A percentile compares a stretch with the other conserved stretches of the same genome.
Evolutionary conservation across 331 rosid species (phyloP).

Genomic region (Arachis monticola): DNA sequence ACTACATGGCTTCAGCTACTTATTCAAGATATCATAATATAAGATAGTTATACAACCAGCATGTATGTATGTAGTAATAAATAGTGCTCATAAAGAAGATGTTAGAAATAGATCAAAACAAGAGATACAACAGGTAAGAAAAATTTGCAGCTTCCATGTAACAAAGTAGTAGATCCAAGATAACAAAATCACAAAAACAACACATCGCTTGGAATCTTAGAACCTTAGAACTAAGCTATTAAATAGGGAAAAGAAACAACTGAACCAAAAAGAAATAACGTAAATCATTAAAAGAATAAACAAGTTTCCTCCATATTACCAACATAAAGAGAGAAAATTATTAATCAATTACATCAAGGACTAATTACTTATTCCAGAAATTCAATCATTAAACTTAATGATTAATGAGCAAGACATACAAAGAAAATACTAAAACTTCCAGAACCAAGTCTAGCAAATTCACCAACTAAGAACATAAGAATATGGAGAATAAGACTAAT

Average conservation of each 20-base stretch:
- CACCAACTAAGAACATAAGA: no score
- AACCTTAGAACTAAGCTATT: background rate
- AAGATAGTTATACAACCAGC: constrained; percentile 18
- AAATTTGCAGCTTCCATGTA: no score
- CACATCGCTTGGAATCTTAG: constrained; percentile 16
- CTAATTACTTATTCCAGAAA: constrained; percentile 1
- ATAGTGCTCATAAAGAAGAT: background rate
- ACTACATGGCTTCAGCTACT: constrained; percentile 3
- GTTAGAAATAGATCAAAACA: background rate
- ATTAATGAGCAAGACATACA: no score
- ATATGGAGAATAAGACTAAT: no score
- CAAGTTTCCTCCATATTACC: background rate
- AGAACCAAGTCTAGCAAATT: no score
- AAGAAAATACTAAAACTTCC: no score
- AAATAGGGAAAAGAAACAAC: background rate
- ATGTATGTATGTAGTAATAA: background rate
- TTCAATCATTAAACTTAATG: background rate
- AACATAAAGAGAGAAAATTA: no score
- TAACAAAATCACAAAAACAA: constrained; percentile 29
- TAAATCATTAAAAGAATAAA: constrained; percentile 1
- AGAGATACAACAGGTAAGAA: no score
- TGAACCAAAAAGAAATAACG: no score
- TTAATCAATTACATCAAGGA: constrained; percentile 27
- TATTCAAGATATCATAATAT: constrained; percentile 23
- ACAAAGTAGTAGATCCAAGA: background rate